These are phyloP conservation scores for Pichia sp. DNA, from an alignment of 1,139 yeast species.

Conservation along the genomic window DNA sequence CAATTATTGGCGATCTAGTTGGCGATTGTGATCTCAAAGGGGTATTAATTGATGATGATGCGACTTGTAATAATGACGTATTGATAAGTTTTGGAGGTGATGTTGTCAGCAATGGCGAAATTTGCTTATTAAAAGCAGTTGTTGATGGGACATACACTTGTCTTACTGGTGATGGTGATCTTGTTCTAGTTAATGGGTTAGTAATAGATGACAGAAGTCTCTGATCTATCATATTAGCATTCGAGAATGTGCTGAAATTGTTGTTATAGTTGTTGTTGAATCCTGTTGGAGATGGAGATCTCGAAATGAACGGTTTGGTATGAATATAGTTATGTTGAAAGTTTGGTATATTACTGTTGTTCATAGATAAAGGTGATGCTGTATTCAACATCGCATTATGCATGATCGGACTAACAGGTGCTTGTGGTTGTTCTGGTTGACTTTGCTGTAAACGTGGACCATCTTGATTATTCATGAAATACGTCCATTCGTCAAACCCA, in stretches of 20 bases:
- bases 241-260: neutral
- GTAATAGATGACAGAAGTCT: neutral
- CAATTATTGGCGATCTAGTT: constrained; percentile 26
- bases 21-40: constrained; percentile 2
- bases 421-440: neutral
- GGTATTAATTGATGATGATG: neutral
- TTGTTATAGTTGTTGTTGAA: neutral
- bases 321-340: constrained; percentile 8
- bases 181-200: neutral
- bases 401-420: neutral
- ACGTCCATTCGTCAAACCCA: constrained; percentile 49
- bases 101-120: neutral
- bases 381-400: neutral
- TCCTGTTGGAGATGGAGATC: constrained; percentile 14
- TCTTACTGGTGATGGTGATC: constrained; percentile 4
- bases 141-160: neutral
- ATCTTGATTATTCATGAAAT: constrained; percentile 22
- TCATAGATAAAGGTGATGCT: neutral
- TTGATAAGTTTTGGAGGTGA: neutral
- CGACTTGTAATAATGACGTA: neutral
- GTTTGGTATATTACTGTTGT: neutral
- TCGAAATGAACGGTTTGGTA: constrained; percentile 8
- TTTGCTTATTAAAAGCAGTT: neutral
- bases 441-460: neutral
- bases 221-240: neutral